phyloP scores from a whole-genome alignment of 257 asterid genomes.

The Linderniella brevidens region DNA sequence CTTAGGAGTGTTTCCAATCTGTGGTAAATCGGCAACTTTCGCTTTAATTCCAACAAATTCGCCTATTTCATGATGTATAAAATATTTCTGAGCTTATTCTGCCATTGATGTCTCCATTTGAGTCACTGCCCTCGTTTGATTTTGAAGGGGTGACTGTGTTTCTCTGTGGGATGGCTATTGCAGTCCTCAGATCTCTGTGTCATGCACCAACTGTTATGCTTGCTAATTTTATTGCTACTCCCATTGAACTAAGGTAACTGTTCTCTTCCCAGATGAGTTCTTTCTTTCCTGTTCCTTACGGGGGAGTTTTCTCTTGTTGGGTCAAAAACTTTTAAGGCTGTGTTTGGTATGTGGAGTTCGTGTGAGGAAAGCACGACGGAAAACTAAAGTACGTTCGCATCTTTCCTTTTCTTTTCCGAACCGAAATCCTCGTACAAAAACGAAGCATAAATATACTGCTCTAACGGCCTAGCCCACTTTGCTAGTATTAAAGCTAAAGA shows the following conservation, averaged over 20 bases:
- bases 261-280: conserved; percentile 6
- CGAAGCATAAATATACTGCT: too few species aligned
- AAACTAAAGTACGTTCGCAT: too few species aligned
- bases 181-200: conserved; percentile 47
- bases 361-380: too few species aligned
- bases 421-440: too few species aligned
- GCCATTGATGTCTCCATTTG: conserved; percentile 3
- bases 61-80: neutral
- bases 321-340: too few species aligned
- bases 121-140: conserved; percentile 10
- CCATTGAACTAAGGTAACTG: conserved; percentile 64
- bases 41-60: conserved; percentile 3
- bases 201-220: conserved; percentile 94
- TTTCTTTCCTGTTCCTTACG: too few species aligned
- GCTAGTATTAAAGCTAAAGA: too few species aligned
- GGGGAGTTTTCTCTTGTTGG: too few species aligned
- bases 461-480: too few species aligned
- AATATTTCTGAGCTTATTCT: neutral
- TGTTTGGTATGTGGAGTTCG: too few species aligned
- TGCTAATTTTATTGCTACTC: conserved; percentile 74
- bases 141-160: conserved; percentile 66
- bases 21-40: conserved; percentile 29
- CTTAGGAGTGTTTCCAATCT: conserved; percentile 74
- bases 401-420: too few species aligned
- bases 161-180: conserved; percentile 73